Evolutionary conservation across 352 stramenopile genomes (phyloP).

Genomic region (Globisporangium polare): DNA sequence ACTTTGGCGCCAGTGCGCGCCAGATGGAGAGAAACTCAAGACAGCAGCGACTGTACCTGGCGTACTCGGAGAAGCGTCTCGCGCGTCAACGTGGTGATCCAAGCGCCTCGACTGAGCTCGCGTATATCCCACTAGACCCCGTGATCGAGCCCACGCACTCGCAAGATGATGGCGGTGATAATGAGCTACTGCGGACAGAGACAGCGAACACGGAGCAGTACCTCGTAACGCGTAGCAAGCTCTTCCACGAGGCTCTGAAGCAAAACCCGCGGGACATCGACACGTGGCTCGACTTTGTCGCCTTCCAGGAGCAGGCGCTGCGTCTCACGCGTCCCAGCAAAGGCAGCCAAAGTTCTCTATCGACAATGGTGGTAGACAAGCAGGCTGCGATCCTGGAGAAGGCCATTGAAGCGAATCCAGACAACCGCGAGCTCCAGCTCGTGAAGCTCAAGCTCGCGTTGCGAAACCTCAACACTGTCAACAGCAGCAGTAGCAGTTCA

Average conservation of each 20-base stretch:
- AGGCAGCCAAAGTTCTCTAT: neutral
- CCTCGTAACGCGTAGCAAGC: constrained; percentile 50
- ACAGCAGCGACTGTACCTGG: constrained; percentile 53
- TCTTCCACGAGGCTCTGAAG: constrained; percentile 34
- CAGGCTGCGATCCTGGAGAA: constrained; percentile 57
- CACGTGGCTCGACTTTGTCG: constrained; percentile 69
- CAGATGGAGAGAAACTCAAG: constrained; percentile 32
- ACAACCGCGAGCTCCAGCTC: constrained; percentile 33
- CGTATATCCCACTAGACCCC: constrained; percentile 60
- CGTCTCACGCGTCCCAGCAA: constrained; percentile 26
- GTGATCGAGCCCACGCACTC: constrained; percentile 23
- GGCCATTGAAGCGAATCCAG: constrained; percentile 48
- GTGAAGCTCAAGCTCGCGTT: constrained; percentile 54
- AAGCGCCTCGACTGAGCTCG: constrained; percentile 24
- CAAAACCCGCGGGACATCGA: constrained; percentile 39
- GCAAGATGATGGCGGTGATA: neutral
- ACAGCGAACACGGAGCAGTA: constrained; percentile 63
- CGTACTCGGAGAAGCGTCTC: constrained; percentile 63
- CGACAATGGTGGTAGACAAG: constrained; percentile 50
- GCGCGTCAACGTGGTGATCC: constrained; percentile 5
- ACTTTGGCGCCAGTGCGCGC: constrained; percentile 49
- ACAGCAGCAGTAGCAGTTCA: neutral
- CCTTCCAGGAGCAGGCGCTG: constrained; percentile 63
- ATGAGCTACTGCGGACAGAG: constrained; percentile 51
- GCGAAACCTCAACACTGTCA: neutral